These are phyloP conservation scores for Ambrosiella cleistominuta DNA, from an alignment of 2,329 filamentous ascomycete species.

Conservation along the genomic window DNA sequence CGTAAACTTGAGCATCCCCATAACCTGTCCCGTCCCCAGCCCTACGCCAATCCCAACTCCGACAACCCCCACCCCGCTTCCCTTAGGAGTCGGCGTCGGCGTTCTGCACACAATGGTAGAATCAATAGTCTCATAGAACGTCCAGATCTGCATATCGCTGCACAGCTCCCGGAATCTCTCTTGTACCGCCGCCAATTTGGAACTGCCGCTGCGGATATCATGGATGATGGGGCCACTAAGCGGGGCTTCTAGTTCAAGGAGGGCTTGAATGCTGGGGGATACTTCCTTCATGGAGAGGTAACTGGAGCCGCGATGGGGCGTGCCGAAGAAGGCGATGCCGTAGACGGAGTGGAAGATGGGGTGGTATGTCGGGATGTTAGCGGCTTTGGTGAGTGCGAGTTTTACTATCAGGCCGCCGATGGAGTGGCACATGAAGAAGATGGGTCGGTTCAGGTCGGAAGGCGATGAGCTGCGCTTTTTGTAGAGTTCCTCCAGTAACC, in stretches of 20 bases:
- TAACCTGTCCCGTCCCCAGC: neutral
- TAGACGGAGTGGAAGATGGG: conserved; percentile 38
- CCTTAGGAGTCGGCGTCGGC: neutral
- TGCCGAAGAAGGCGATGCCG: conserved; percentile 42
- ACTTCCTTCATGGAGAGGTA: conserved; percentile 42
- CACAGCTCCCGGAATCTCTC: conserved; percentile 39
- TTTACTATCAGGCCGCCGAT: conserved; percentile 44
- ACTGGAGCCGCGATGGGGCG: conserved; percentile 44
- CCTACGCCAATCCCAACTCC: too few relatives aligned
- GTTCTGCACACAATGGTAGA: conserved; percentile 9
- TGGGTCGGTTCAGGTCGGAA: conserved; percentile 24
- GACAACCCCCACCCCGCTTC: too few relatives aligned
- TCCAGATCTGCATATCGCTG: conserved; percentile 43
- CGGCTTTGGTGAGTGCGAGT: conserved; percentile 33
- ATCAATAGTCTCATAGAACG: conserved; percentile 45
- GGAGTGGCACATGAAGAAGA: conserved; percentile 44
- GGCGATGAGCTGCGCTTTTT: conserved; percentile 18
- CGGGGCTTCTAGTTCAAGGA: conserved; percentile 33
- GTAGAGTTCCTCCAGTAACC: conserved; percentile 28
- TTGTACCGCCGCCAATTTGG: conserved; percentile 30
- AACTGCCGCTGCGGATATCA: conserved; percentile 32
- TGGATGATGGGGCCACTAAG: conserved; percentile 33
- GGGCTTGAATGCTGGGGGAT: conserved; percentile 32
- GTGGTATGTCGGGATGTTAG: conserved; percentile 21
- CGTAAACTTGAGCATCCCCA: conserved; percentile 23